These are phyloP conservation scores for Dictyostelium firmibasis DNA, from an alignment of 78 protist species.

Conservation along the genomic window DNA sequence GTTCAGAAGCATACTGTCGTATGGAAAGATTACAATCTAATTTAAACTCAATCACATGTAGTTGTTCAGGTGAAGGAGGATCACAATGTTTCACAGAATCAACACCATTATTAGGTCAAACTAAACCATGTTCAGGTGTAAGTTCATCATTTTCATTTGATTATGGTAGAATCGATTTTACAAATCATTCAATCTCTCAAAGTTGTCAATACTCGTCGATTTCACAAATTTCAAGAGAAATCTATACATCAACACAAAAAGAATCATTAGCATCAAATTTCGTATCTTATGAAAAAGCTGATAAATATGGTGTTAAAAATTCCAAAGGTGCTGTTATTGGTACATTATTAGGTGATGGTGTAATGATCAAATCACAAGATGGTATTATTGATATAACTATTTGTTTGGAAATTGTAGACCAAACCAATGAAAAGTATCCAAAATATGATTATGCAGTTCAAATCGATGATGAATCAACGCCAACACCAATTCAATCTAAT, in stretches of 20 bases:
- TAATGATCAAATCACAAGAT: constrained; percentile 11
- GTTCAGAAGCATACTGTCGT: constrained; percentile 22
- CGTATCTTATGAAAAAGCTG: constrained; percentile 22
- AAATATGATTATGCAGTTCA: not conserved
- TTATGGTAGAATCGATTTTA: constrained; percentile 5
- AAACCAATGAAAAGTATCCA: not conserved
- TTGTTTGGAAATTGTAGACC: not conserved
- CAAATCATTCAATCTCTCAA: not conserved
- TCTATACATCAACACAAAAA: not conserved
- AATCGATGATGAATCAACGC: not conserved
- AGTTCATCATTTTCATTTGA: not conserved
- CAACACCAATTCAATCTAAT: not conserved
- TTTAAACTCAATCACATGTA: constrained; percentile 29
- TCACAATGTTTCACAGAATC: not conserved
- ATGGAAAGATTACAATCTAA: constrained; percentile 4
- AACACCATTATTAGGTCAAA: constrained; percentile 4
- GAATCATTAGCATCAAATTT: constrained; percentile 8
- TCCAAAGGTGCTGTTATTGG: not conserved
- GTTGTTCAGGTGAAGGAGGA: not conserved
- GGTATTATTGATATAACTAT: not conserved
- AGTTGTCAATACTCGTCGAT: not conserved
- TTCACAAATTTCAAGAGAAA: not conserved
- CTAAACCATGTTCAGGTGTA: constrained; percentile 25
- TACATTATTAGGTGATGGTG: constrained; percentile 18
- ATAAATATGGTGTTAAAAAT: not conserved